phyloP scores from a whole-genome alignment of 192 early-diverging fungal species.

The Coemansia sp. region DNA sequence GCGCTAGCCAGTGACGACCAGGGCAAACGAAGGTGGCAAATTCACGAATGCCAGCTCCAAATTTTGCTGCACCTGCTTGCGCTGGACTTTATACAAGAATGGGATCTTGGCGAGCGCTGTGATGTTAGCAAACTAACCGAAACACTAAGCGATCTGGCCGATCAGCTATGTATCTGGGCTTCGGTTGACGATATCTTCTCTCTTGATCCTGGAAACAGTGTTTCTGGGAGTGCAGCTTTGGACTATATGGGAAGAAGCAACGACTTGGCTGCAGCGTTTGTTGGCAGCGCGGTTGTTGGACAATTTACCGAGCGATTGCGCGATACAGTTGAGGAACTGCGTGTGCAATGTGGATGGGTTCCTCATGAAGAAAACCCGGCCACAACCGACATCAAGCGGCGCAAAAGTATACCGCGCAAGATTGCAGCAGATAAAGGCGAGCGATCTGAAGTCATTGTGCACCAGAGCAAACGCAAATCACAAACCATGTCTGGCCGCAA shows the following conservation, averaged over 20 bases:
- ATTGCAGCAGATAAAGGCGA: conserved; percentile 18
- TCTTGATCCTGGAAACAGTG: background rate
- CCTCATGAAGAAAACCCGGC: conserved; percentile 3
- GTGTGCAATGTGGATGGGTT: conserved; percentile 49
- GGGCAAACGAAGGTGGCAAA: conserved; percentile 24
- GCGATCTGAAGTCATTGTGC: conserved; percentile 47
- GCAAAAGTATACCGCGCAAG: conserved; percentile 49
- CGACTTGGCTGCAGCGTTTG: conserved; percentile 40
- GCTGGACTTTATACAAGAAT: conserved; percentile 11
- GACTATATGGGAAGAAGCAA: background rate
- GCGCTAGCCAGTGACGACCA: background rate
- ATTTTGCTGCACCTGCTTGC: conserved; percentile 40
- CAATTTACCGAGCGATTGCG: conserved; percentile 18
- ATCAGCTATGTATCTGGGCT: conserved; percentile 44
- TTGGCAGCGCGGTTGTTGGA: conserved; percentile 27
- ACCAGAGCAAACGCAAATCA: conserved; percentile 13
- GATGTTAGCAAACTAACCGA: conserved; percentile 4
- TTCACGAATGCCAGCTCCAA: conserved; percentile 48
- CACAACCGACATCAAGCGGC: conserved; percentile 22
- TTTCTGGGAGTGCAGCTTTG: background rate
- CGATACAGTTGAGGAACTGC: conserved; percentile 46
- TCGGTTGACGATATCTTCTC: conserved; percentile 34
- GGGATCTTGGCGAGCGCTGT: background rate
- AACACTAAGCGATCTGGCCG: conserved; percentile 31
- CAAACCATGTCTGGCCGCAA: conserved; percentile 25